phyloP scores from a whole-genome alignment of 371 early-diverging fungal genomes.

The Homolaphlyctis polyrhiza region DNA sequence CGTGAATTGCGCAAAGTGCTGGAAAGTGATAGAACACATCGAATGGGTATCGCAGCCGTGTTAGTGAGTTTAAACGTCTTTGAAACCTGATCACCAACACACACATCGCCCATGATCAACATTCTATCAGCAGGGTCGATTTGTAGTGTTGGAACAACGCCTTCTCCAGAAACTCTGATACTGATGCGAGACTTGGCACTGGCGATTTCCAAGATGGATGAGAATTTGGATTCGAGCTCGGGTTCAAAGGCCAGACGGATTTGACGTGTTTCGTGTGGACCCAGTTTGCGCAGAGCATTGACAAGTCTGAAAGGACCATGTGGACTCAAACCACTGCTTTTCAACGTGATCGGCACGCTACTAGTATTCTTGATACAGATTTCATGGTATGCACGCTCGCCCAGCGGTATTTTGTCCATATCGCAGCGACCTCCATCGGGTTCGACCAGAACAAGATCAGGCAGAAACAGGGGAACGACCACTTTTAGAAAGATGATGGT shows the following conservation, averaged over 20 bases:
- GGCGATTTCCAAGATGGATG: conserved; percentile 8
- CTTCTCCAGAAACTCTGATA: conserved; percentile 18
- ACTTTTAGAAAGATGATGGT: conserved; percentile 12
- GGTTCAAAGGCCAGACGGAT: conserved; percentile 22
- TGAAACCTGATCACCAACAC: conserved; percentile 20
- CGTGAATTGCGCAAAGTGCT: background rate
- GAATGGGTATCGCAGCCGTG: background rate
- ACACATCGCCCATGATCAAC: conserved; percentile 20
- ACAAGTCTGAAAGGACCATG: conserved; percentile 18
- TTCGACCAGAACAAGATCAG: conserved; percentile 18
- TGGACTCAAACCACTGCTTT: conserved; percentile 5
- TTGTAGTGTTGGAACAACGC: conserved; percentile 17
- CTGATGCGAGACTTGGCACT: conserved; percentile 2
- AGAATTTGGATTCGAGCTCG: conserved; percentile 1
- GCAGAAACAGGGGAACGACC: conserved; percentile 17
- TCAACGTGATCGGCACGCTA: background rate
- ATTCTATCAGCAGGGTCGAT: conserved; percentile 11
- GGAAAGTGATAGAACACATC: background rate
- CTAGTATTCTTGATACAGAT: conserved; percentile 17
- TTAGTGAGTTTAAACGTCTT: conserved; percentile 23
- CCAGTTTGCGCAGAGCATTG: conserved; percentile 6
- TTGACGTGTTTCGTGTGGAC: conserved; percentile 2
- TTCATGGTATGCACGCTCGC: background rate
- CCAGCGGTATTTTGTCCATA: conserved; percentile 5
- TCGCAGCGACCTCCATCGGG: conserved; percentile 2